Evolutionary conservation across 768 basidiomycete species (phyloP).

Genomic region (Favolaschia claudopus): DNA sequence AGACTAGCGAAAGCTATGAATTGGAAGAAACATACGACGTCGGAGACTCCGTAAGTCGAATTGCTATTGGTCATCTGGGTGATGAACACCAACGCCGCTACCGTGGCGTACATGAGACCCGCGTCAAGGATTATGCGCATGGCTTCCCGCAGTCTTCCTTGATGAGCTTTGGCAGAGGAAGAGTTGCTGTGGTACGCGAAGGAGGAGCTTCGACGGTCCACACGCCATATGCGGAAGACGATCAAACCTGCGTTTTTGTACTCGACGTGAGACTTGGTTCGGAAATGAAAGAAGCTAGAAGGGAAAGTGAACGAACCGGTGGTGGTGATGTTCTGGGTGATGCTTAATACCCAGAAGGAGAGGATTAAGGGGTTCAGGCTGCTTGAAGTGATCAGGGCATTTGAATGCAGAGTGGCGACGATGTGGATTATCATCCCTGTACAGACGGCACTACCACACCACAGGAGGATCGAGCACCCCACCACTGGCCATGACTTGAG

Average conservation of each 20-base stretch:
- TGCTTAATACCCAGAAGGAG: conserved; percentile 44
- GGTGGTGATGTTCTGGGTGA: conserved; percentile 45
- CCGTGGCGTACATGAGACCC: conserved; percentile 46
- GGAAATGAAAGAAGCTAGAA: background rate
- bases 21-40: background rate
- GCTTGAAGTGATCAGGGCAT: conserved; percentile 36
- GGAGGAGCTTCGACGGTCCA: conserved; percentile 31
- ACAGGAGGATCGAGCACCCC: conserved; percentile 38
- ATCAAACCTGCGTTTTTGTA: conserved; percentile 35
- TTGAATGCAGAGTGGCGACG: conserved; percentile 38
- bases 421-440: conserved; percentile 41
- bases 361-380: conserved; percentile 46
- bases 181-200: conserved; percentile 28
- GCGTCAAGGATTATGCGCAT: conserved; percentile 47
- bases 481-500: conserved; percentile 40
- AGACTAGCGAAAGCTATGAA: background rate
- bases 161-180: background rate
- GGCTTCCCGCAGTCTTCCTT: conserved; percentile 36
- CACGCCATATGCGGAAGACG: conserved; percentile 44
- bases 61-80: conserved; percentile 46
- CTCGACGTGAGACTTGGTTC: background rate
- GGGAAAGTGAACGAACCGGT: conserved; percentile 46
- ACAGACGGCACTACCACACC: conserved; percentile 48
- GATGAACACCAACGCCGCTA: conserved; percentile 43
- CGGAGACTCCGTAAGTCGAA: conserved; percentile 29